Evolutionary conservation across 1,284 basidiomycete genomes (phyloP).

Genomic region (Trichosporon inkin): DNA sequence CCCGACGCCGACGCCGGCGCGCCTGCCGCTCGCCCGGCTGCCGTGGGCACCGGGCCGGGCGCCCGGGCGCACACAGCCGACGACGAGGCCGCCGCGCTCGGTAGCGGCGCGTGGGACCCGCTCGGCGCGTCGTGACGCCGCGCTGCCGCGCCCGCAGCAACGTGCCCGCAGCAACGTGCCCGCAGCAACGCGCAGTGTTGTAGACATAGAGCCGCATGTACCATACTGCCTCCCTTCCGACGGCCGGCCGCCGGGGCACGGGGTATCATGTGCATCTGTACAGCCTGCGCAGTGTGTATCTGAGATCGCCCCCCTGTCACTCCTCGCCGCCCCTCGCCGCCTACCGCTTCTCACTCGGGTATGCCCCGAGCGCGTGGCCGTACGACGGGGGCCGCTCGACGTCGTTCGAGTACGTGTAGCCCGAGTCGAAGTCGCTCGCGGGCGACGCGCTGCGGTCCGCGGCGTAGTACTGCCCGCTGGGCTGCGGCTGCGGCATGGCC

Average conservation of each 20-base stretch:
- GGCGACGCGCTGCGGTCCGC: slow-evolving; percentile 11
- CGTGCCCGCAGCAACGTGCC: no score
- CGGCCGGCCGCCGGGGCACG: no score
- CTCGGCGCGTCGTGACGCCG: slow-evolving; percentile 35
- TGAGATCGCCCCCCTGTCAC: no score
- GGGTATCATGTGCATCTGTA: no score
- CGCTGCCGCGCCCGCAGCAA: not conserved
- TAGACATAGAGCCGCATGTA: no score
- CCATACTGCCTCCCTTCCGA: no score
- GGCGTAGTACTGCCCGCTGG: slow-evolving; percentile 9
- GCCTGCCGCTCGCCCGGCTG: not conserved
- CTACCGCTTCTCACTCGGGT: no score
- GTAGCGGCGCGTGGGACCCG: slow-evolving; percentile 46
- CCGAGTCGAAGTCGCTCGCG: slow-evolving; percentile 6
- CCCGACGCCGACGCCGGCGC: slow-evolving; percentile 13
- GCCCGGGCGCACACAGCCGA: not conserved
- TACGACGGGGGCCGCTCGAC: not conserved
- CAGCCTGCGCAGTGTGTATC: no score
- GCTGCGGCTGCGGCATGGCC: slow-evolving; percentile 21
- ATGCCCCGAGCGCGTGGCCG: no score
- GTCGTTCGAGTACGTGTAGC: not conserved
- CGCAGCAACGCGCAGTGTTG: no score
- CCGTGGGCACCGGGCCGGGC: not conserved
- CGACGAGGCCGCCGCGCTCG: slow-evolving; percentile 36
- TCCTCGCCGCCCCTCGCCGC: no score